Base-by-base conservation (phyloP, 1,284 basidiomycete species). In the Ustilago loliicola region DNA sequence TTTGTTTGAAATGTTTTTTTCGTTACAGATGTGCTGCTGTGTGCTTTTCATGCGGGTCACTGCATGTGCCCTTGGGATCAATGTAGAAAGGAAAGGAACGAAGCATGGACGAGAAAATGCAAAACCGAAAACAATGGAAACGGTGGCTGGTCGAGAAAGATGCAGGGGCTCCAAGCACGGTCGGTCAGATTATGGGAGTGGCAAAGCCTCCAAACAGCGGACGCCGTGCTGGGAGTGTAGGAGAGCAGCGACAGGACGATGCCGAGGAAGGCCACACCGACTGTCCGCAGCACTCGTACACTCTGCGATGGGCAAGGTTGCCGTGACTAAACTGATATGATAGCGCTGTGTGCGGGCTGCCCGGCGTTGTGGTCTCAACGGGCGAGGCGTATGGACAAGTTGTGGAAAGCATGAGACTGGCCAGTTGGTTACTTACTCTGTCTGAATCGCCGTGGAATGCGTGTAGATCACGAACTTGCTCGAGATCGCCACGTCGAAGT, bases 401-500 rank as follows among this genome's bases (percentile, higher is more conserved):
- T 17, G 60, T 36, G 15, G 66, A 71, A 23, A 66, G 58, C 25
- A 61, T 29, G 32, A 68, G 51, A 21, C 60, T 17, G 38, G 66
- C 55, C 38, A 60, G 45, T 13, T 62, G 62, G 27, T 21, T 60
- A 79, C 81, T 83, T 73, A 83, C 81, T 73, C 72, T 80, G 61
- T 83, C 81, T 30, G 64, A 68, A 59, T 84, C 82, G 62, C 82
- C 82, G 61, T 83, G 80, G 36, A 77, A 78, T 65, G 78, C 80
- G 56, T 84, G 82, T 19, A 84, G 61, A 19, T 84, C 81, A 50
- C 81, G 71, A n/a, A 84, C 80, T 57, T 84, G 82, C 59, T 83
- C 82, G 45, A 84, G 61, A 34, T 84, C 82, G 61, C 76, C 64
- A 21, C 82, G 61, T 29, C 78, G 68, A 21, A 83, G 65, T 27